phyloP scores from a whole-genome alignment of 768 basidiomycete genomes.

The Lentinula detonsa region DNA sequence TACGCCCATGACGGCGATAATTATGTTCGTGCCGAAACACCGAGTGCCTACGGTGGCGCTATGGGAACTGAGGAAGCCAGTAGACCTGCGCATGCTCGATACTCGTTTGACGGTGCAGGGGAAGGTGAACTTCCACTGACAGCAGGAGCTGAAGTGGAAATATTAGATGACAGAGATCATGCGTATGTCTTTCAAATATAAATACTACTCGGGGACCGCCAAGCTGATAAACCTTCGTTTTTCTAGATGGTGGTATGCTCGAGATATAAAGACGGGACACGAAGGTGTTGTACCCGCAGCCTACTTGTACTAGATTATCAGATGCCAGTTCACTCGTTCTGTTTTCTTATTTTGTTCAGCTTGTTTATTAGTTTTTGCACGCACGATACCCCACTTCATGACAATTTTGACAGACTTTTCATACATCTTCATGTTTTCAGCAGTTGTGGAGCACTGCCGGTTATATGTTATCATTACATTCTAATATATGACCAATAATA shows the following conservation, averaged over 20 bases:
- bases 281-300: slow-evolving; percentile 92
- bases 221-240: slow-evolving; percentile 3
- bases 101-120: slow-evolving; percentile 73
- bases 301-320: slow-evolving; percentile 67
- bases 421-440: not conserved
- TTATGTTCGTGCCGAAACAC: slow-evolving; percentile 76
- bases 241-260: slow-evolving; percentile 89
- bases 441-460: not conserved
- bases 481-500: slow-evolving; percentile 1
- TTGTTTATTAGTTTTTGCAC: not conserved
- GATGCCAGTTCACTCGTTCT: slow-evolving; percentile 28
- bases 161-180: slow-evolving; percentile 75
- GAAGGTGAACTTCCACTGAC: slow-evolving; percentile 73
- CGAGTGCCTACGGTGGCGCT: slow-evolving; percentile 65
- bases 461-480: not conserved
- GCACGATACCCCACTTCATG: slow-evolving; percentile 5
- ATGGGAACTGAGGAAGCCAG: slow-evolving; percentile 60
- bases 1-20: slow-evolving; percentile 74
- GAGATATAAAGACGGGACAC: slow-evolving; percentile 69
- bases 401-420: slow-evolving; percentile 3
- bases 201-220: not conserved
- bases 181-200: slow-evolving; percentile 44
- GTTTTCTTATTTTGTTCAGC: slow-evolving; percentile 21
- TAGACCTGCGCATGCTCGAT: slow-evolving; percentile 74
- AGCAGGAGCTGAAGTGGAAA: slow-evolving; percentile 65